Base-by-base conservation (phyloP, 164 flowering plant genomes). In the Vitis rupestris region DNA sequence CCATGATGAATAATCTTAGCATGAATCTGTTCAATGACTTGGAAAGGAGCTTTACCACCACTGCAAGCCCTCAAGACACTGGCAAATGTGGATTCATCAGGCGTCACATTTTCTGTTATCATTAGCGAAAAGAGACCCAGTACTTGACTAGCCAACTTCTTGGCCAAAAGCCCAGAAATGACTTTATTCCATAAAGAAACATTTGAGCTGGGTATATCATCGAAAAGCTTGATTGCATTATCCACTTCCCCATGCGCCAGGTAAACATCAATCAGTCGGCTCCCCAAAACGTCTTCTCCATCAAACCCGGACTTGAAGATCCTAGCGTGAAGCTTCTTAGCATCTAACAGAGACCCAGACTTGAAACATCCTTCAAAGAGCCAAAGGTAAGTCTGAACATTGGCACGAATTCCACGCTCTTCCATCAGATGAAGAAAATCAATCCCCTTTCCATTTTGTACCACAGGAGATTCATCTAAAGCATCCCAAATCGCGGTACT, bases 301-400 rank as follows among this genome's bases (percentile, higher is more conserved):
- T 27, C 72, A 67, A 77, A 75, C 50, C 83, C 83, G 69, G 56
- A 30, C 67, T 75, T 80, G 66, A 77, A 61, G 67, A 75, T 70
- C 77, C 37, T 69, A 9, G 73, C 78, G 9, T 80, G 83, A 58
- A 77, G 66, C 73, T 65, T 77, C 62, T 14, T 59, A 0, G 50
- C 71, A 13, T 77, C 74, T 2, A n/a, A 3, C 1, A 74, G 51
- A 65, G 78, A 68, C 71, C 78, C 74, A 63, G 63, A 62, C 48
- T 30, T 72, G 54, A 74, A 66, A 50, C 68, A 74, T n/a, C 53
- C 69, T 11, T 80, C 78, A 50, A 80, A 60, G 29, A 80, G 74
- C 75, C 67, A 74, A 1, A 63, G 10, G 73, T 71, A 80, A 1
- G 76, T 72, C 53, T 74, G 74, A 63, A 16, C 29, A 67, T 80